phyloP scores from a whole-genome alignment of 352 stramenopile species.

The Blastocystis sp. region DNA sequence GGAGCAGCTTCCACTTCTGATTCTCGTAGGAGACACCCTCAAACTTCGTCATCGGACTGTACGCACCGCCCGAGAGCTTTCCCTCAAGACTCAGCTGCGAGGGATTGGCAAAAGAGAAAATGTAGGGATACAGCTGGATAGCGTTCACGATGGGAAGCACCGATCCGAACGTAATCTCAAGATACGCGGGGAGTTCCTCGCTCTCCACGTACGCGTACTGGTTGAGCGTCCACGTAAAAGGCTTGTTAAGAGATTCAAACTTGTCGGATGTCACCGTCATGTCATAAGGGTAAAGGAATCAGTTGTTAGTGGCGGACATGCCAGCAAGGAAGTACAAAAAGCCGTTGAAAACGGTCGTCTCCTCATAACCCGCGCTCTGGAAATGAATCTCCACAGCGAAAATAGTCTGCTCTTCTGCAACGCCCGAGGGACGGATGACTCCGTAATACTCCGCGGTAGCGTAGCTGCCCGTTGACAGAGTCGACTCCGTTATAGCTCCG shows the following conservation, averaged over 20 bases:
- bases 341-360: neutral
- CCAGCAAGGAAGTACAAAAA: neutral
- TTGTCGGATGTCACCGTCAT: neutral
- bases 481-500: neutral
- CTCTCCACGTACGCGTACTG: neutral
- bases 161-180: neutral
- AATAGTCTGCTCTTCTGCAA: neutral
- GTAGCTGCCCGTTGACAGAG: neutral
- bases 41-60: neutral
- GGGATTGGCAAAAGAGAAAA: neutral
- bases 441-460: neutral
- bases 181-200: neutral
- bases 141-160: neutral
- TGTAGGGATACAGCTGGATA: neutral
- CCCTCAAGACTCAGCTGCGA: neutral
- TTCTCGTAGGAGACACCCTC: neutral
- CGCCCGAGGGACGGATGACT: neutral
- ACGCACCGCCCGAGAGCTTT: neutral
- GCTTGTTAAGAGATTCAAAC: neutral
- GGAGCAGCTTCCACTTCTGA: neutral
- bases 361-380: neutral
- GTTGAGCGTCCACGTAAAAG: neutral
- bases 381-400: neutral
- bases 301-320: neutral
- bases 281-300: neutral